Percentiles rank a stretch among this genome's conserved stretches.
phyloP scores from a whole-genome alignment of 495 filamentous ascomycete genomes.

The Xylona heveae region DNA sequence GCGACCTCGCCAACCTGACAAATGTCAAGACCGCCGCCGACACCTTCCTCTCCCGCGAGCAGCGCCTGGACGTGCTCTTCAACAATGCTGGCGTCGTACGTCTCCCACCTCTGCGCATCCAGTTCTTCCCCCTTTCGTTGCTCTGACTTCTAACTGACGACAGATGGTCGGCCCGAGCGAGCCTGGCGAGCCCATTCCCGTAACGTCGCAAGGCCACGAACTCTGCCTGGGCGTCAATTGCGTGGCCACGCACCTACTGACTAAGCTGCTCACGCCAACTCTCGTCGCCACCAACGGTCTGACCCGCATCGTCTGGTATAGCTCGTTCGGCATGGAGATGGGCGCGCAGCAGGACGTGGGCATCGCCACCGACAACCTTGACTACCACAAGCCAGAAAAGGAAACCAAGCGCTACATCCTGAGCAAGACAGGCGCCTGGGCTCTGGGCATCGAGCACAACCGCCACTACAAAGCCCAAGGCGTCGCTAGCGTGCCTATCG shows the following conservation, averaged over 20 bases:
- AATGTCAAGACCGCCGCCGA: conserved; percentile 14
- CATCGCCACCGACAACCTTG: not conserved
- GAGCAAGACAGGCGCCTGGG: conserved; percentile 1
- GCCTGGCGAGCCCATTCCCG: not conserved
- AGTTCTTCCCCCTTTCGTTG: too few species aligned
- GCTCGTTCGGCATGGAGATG: too few species aligned
- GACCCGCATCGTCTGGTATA: not conserved
- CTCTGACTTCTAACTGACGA: too few species aligned
- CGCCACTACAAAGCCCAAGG: too few species aligned
- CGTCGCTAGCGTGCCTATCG: too few species aligned
- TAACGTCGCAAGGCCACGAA: conserved; percentile 1
- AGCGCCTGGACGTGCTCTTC: conserved; percentile 16
- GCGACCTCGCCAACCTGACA: conserved; percentile 16
- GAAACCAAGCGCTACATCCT: conserved; percentile 1
- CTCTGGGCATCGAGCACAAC: too few species aligned
- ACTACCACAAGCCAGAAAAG: not conserved
- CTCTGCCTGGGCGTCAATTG: conserved; percentile 1
- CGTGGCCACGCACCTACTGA: conserved; percentile 1
- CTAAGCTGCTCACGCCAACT: conserved; percentile 1
- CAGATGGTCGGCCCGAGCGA: too few species aligned
- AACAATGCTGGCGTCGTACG: conserved; percentile 20
- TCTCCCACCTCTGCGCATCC: conserved; percentile 4
- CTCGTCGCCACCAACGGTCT: not conserved
- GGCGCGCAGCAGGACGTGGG: too few species aligned
- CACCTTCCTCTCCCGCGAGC: conserved; percentile 13